Evolutionary conservation across 148 eudicot species (phyloP).

Genomic region (Beta vulgaris): DNA sequence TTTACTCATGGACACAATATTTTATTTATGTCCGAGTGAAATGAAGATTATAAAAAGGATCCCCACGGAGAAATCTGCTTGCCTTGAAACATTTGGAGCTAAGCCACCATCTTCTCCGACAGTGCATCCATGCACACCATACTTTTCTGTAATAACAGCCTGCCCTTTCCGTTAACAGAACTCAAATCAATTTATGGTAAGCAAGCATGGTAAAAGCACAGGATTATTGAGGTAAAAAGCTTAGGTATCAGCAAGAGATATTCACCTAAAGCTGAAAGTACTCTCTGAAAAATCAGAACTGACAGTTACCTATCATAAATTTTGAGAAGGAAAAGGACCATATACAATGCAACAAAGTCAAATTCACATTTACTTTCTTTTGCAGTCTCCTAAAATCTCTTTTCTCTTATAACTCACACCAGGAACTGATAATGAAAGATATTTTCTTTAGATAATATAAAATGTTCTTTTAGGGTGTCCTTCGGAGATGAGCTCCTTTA

Average conservation of each 20-base stretch:
- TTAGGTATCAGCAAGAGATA: not conserved
- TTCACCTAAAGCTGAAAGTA: not conserved
- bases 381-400: not conserved
- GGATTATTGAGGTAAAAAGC: not conserved
- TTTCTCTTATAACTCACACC: not conserved
- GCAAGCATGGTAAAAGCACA: not conserved
- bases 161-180: conserved; percentile 46
- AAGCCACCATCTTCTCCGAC: conserved; percentile 96
- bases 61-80: conserved; percentile 30
- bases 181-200: conserved; percentile 20
- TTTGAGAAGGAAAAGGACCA: not conserved
- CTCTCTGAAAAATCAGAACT: too few species aligned
- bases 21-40: not conserved
- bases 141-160: conserved; percentile 86
- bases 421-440: too few species aligned
- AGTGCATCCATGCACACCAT: conserved; percentile 75
- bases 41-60: not conserved
- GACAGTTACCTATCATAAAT: not conserved
- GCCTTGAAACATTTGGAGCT: conserved; percentile 88
- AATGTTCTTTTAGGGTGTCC: too few species aligned
- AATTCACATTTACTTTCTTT: not conserved
- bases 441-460: not conserved
- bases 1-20: too few species aligned
- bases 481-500: too few species aligned
- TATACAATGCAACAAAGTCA: not conserved